phyloP scores from a whole-genome alignment of 306 rosid genomes.

The Purshia tridentata region DNA sequence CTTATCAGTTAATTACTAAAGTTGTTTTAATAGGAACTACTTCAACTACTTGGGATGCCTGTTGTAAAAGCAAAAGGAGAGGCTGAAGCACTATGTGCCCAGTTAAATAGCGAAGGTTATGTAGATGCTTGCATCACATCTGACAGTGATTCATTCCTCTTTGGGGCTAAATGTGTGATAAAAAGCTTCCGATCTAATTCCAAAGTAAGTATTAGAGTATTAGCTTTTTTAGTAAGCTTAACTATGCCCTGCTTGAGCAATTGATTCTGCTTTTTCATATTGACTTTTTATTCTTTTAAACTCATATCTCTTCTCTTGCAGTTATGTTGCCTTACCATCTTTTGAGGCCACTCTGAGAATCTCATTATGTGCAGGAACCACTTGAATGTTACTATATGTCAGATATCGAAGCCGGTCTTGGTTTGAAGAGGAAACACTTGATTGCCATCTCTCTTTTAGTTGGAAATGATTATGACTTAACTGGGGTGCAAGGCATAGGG shows the following conservation, averaged over 20 bases:
- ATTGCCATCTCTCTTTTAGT: slow-evolving; percentile 82
- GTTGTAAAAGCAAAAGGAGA: slow-evolving; percentile 86
- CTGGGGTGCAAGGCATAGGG: slow-evolving; percentile 85
- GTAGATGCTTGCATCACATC: slow-evolving; percentile 88
- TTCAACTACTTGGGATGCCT: slow-evolving; percentile 87
- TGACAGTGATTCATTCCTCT: slow-evolving; percentile 90
- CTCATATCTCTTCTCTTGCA: not conserved
- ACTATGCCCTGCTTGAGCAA: not conserved
- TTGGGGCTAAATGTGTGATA: slow-evolving; percentile 75
- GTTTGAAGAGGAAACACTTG: slow-evolving; percentile 85
- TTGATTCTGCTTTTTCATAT: not conserved
- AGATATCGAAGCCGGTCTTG: slow-evolving; percentile 84
- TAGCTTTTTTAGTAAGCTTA: not conserved
- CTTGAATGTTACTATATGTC: slow-evolving; percentile 85
- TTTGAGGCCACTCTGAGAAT: slow-evolving; percentile 29
- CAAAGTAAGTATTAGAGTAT: slow-evolving; percentile 50
- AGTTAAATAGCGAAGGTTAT: slow-evolving; percentile 67
- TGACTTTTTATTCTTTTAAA: not conserved
- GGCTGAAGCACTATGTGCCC: slow-evolving; percentile 92
- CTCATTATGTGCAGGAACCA: slow-evolving; percentile 66
- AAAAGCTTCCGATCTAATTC: slow-evolving; percentile 60
- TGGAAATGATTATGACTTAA: slow-evolving; percentile 82
- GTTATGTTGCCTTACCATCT: not conserved
- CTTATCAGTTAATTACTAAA: slow-evolving; percentile 26
- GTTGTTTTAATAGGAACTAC: slow-evolving; percentile 59